Evolutionary conservation across 352 stramenopile genomes (phyloP), one percentile per base, ranked within the genome.

Genomic region (Pythium coloratum): DNA sequence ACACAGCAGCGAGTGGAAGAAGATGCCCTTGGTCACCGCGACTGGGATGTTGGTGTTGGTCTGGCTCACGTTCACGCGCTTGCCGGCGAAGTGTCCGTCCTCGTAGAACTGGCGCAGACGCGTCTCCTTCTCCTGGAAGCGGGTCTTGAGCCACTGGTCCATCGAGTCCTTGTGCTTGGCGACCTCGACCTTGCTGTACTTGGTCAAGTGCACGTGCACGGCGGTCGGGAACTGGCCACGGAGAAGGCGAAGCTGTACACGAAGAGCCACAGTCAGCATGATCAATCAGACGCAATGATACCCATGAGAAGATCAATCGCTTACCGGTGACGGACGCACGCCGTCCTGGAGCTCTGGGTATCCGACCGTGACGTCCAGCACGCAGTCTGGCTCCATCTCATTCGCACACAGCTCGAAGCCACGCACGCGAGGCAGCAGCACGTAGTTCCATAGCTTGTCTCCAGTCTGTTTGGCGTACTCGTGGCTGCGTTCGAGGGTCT

Each of bases 91-190:
- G 14, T 8, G 13, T 12, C 66, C 66, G 46, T 55, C 33, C 24
- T 88, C 67, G 73, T 95, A 93, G 60, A 93, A 95, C 58, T 64
- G 55, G 34, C 73, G 67, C 44, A 95, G 71, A 20, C 86, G 72
- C 34, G 88, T 73, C 62, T 94, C 86, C 49, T 94, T 94, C 54
- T 84, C 86, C 14, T 76, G 74, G 73, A 92, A 95, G 8, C 79
- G 73, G 1, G 77, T 44, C 54, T 90, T 91, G 14, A 91, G 55
- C 82, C 84, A 90, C 24, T 79, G 49, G 51, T 68, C 71, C 77
- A 90, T 90, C 33, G 77, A 64, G 9, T 66, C 74, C 26, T 81
- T 84, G 68, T 80, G 66, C 46, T 72, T 66, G n/a, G 57, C 58
- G 34, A 93, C 55, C 32, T 76, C 76, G 20, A 60, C 71, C 33